A percentile compares a stretch with the other conserved stretches of the same genome.
phyloP scores from a whole-genome alignment of 2,329 filamentous ascomycete species.

The Neonectria faginata region DNA sequence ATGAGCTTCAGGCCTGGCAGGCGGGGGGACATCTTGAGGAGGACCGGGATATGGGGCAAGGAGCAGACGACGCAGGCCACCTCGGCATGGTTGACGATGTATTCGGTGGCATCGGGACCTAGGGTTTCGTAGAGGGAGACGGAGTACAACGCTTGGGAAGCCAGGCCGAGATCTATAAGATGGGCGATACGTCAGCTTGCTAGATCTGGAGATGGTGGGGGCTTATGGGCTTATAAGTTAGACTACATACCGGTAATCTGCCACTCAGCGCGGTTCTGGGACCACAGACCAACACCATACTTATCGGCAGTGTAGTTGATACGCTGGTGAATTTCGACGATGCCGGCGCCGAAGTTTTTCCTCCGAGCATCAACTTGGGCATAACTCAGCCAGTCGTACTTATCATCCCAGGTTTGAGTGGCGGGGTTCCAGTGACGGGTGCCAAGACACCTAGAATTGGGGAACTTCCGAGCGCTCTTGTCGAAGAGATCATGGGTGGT shows the following conservation, averaged over 20 bases:
- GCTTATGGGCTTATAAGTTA: background rate
- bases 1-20: constrained; percentile 88
- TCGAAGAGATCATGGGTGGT: constrained; percentile 89
- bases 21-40: constrained; percentile 82
- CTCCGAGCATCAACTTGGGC: constrained; percentile 81
- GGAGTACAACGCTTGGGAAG: constrained; percentile 87
- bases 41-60: constrained; percentile 81
- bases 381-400: constrained; percentile 88
- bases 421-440: constrained; percentile 81
- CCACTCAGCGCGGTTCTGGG: constrained; percentile 88
- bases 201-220: background rate
- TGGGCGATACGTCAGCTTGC: constrained; percentile 24
- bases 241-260: constrained; percentile 79
- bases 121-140: constrained; percentile 98
- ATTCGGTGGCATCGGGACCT: constrained; percentile 90
- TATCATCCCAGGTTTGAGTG: constrained; percentile 78
- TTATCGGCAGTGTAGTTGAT: constrained; percentile 71
- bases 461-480: constrained; percentile 68
- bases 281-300: constrained; percentile 86
- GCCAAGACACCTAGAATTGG: constrained; percentile 81
- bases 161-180: constrained; percentile 79
- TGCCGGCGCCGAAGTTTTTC: constrained; percentile 85
- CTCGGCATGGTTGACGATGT: constrained; percentile 91
- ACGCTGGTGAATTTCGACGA: constrained; percentile 83
- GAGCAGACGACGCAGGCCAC: constrained; percentile 82